Evolutionary conservation across 495 filamentous ascomycete genomes (phyloP).

Genomic region (Penicillium pancosmium): DNA sequence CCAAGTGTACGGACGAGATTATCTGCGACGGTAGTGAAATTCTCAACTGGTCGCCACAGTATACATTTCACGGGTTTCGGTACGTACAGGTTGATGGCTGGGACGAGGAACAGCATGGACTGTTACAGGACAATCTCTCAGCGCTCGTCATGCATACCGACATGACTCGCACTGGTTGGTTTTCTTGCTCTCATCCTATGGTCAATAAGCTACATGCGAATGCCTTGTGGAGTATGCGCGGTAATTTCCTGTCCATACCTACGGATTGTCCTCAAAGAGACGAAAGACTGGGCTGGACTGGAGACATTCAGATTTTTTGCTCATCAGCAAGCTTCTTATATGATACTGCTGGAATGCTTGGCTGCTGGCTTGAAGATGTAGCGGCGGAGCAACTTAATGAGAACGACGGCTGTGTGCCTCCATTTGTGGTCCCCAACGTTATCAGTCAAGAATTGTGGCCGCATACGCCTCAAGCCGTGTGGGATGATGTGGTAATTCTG

Average conservation of each 20-base stretch:
- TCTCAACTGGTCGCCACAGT: slow-evolving; percentile 37
- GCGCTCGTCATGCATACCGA: slow-evolving; percentile 54
- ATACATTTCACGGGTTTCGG: slow-evolving; percentile 60
- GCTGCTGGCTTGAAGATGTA: slow-evolving; percentile 49
- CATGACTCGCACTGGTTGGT: slow-evolving; percentile 49
- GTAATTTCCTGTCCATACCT: slow-evolving; percentile 56
- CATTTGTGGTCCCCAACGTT: slow-evolving; percentile 2
- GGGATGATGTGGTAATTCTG: slow-evolving; percentile 53
- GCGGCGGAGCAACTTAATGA: slow-evolving; percentile 38
- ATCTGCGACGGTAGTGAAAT: slow-evolving; percentile 24
- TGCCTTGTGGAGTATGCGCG: slow-evolving; percentile 53
- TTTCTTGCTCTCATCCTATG: slow-evolving; percentile 48
- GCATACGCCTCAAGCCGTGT: slow-evolving; percentile 41
- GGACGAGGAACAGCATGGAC: slow-evolving; percentile 22
- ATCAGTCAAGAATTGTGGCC: slow-evolving; percentile 36
- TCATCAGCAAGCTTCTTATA: slow-evolving; percentile 54
- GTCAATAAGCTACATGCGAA: slow-evolving; percentile 55
- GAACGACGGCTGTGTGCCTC: slow-evolving; percentile 14
- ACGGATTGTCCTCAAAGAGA: slow-evolving; percentile 61
- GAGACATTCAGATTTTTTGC: slow-evolving; percentile 53
- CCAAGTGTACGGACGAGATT: slow-evolving; percentile 41
- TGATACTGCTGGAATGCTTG: slow-evolving; percentile 49
- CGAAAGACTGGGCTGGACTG: slow-evolving; percentile 60
- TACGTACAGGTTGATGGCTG: slow-evolving; percentile 54
- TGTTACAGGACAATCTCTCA: slow-evolving; percentile 34